Percentiles rank a stretch among this genome's conserved stretches.
phyloP scores from a whole-genome alignment of 768 basidiomycete species.

The Gymnopilus junonius region DNA sequence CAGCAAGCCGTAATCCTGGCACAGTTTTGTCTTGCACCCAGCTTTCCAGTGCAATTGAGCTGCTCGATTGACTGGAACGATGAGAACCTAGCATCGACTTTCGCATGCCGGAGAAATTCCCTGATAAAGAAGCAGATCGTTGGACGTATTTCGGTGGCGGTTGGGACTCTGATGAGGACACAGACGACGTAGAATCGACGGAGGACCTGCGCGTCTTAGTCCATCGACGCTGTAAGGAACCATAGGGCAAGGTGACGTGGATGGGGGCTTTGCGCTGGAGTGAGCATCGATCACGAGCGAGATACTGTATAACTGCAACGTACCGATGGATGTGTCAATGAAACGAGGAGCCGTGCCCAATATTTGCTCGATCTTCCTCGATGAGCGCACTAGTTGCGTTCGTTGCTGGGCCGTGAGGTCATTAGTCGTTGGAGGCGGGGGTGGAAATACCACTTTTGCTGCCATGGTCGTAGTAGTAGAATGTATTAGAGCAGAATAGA shows the following conservation, averaged over 20 bases:
- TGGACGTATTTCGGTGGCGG: background rate
- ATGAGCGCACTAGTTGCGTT: slow-evolving; percentile 57
- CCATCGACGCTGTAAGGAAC: slow-evolving; percentile 14
- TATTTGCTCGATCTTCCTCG: slow-evolving; percentile 62
- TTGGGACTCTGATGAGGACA: slow-evolving; percentile 23
- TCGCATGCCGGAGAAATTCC: slow-evolving; percentile 7
- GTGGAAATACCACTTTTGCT: slow-evolving; percentile 44
- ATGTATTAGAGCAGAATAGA: slow-evolving; percentile 5
- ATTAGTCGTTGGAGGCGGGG: slow-evolving; percentile 64
- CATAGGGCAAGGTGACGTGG: slow-evolving; percentile 22
- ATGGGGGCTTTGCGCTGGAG: slow-evolving; percentile 20
- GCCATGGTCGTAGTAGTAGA: slow-evolving; percentile 14
- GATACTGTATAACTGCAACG: background rate
- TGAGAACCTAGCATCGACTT: background rate
- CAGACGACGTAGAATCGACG: slow-evolving; percentile 27
- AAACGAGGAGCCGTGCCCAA: slow-evolving; percentile 65
- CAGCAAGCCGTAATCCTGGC: slow-evolving; percentile 25
- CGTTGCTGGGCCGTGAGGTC: slow-evolving; percentile 53
- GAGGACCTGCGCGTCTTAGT: slow-evolving; percentile 29
- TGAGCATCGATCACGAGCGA: background rate
- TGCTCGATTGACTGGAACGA: background rate
- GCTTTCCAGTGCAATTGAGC: slow-evolving; percentile 9
- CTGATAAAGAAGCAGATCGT: slow-evolving; percentile 14
- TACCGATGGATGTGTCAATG: slow-evolving; percentile 37
- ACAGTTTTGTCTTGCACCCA: slow-evolving; percentile 18